A percentile compares a stretch with the other conserved stretches of the same genome.
Evolutionary conservation across 176 grass and related monocot species (phyloP).

Genomic region (Saccharum spontaneum): DNA sequence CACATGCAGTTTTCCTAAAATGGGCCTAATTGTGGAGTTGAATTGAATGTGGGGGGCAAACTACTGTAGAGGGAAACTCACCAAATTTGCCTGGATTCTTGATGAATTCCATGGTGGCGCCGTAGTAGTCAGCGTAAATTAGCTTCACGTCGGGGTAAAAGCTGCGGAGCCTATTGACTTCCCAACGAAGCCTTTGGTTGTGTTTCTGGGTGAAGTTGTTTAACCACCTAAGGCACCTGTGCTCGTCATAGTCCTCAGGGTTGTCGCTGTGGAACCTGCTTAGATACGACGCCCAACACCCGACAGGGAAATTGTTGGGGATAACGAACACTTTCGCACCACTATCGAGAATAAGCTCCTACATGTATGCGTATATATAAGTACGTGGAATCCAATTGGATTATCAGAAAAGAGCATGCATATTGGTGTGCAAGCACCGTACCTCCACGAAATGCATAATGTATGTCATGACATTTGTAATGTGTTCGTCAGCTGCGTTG

Average conservation of each 20-base stretch:
- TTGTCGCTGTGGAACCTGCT: neutral
- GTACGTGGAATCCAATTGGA: neutral
- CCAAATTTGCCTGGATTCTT: neutral
- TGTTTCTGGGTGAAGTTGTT: neutral
- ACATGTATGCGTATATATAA: neutral
- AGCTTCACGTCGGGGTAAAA: constrained; percentile 29
- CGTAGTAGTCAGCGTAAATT: constrained; percentile 47
- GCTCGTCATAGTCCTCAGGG: neutral
- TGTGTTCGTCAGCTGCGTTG: neutral
- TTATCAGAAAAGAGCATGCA: neutral
- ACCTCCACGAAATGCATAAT: neutral
- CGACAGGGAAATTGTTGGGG: neutral
- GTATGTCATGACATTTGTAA: neutral
- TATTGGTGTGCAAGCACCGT: neutral
- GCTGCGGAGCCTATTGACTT: neutral
- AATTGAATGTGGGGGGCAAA: neutral
- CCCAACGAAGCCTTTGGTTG: neutral
- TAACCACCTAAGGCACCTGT: neutral
- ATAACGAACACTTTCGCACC: neutral
- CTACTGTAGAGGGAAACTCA: neutral
- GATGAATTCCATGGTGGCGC: constrained; percentile 28
- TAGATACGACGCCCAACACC: neutral
- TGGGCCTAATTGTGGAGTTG: no score
- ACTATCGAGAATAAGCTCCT: neutral
- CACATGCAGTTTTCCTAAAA: no score